A percentile compares a stretch with the other conserved stretches of the same genome.
Conservation (phyloP, 1,139 yeast species). For the Martiniozyma asiatica region DNA sequence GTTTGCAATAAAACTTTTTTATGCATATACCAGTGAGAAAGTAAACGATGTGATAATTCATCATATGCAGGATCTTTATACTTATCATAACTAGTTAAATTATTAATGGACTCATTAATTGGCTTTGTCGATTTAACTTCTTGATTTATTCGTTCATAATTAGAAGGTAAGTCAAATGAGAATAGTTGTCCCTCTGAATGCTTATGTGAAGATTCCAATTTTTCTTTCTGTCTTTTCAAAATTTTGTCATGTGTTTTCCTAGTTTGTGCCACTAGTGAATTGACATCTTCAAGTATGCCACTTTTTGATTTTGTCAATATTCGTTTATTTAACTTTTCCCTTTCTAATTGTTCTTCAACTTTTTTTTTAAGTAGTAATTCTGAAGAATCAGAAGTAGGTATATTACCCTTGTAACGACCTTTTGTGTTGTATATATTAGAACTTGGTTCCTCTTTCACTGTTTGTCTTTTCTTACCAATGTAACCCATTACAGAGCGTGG, state of each 20-base stretch:
- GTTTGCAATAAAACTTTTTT: conserved; percentile 23
- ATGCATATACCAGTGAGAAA: conserved; percentile 36
- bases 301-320: conserved; percentile 1
- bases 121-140: neutral
- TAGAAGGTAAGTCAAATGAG: conserved; percentile 2
- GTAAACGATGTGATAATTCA: conserved; percentile 21
- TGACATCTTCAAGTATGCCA: conserved; percentile 2
- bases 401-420: conserved; percentile 2
- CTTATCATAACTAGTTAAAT: conserved; percentile 4
- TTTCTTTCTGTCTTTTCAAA: conserved; percentile 1
- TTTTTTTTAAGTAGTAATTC: conserved; percentile 5
- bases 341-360: conserved; percentile 1
- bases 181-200: conserved; percentile 1
- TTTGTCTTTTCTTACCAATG: too few species aligned
- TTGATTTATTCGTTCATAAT: conserved; percentile 4
- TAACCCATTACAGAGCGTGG: neutral
- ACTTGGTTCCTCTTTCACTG: too few species aligned
- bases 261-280: conserved; percentile 3
- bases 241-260: neutral
- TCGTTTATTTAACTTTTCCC: conserved; percentile 3
- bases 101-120: too few species aligned
- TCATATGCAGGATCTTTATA: conserved; percentile 12
- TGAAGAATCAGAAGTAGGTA: neutral
- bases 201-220: neutral
- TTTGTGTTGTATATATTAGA: too few species aligned